Base-by-base conservation (phyloP, 306 rosid species). In the Leucaena leucocephala region DNA sequence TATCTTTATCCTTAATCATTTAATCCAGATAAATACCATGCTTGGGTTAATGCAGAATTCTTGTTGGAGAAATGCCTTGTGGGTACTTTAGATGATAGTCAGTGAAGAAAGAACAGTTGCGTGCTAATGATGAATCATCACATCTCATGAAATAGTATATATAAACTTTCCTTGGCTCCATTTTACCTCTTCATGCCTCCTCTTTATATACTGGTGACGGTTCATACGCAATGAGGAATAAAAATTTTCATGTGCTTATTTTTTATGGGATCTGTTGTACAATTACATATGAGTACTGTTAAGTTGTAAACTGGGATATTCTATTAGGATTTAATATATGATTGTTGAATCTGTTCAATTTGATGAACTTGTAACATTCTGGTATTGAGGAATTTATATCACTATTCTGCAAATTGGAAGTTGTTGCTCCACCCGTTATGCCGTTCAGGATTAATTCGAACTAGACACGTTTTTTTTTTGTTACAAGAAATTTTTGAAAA, bases 31-130 rank as follows among this genome's bases (percentile, higher is more conserved):
- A 93, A 93, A 86, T 91, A 95, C 83, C 98, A 95, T 78, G 97
- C 99, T 76, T 92, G 97, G 88, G 98, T 94, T 73, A 92, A 94
- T 38, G 93, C 90, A 0, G 98, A 94, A 78, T 94, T 92, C 86
- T 80, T 94, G 64, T 80, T 94, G 75, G 97, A 92, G 87, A 92
- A 92, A 84, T 94, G 98, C 86, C 92, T 91, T 1, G 90, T 94
- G 54, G 97, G 98, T 67, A 84, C 82, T 43, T 82, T 92, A 38
- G 95, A 91, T 58, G 92, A 87, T 15, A 81, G 88, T 44, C 84
- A 46, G 14, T 86, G 84, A 85, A 79, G 77, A 69, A 75, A 79
- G 61, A 40, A 42, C 19, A 43, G 45, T 52, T 58, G 17, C 70
- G 76, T 74, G 62, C 38, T 63, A 27, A 78, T 69, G 43, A 58